phyloP scores from a whole-genome alignment of 805 yeast genomes.

The Saccharomycopsis olivae region DNA sequence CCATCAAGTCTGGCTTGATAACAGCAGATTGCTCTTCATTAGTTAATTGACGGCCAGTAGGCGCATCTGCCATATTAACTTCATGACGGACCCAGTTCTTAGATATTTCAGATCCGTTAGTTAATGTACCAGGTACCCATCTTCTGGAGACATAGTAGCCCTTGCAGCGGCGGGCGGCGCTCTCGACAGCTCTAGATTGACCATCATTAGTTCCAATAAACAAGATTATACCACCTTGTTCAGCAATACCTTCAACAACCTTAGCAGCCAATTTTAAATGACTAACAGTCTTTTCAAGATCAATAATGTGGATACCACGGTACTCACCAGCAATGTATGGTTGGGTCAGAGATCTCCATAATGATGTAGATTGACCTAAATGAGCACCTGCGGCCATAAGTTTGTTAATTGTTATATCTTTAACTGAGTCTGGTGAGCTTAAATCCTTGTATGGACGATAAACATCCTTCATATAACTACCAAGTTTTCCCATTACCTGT shows the following conservation, averaged over 20 bases:
- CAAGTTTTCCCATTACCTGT: conserved; percentile 42
- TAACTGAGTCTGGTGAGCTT: conserved; percentile 43
- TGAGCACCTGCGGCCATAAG: conserved; percentile 91
- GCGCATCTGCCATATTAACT: conserved; percentile 61
- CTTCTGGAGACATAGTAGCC: conserved; percentile 76
- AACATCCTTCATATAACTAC: conserved; percentile 52
- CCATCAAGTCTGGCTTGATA: conserved; percentile 81
- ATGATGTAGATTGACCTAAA: conserved; percentile 77
- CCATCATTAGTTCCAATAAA: conserved; percentile 80
- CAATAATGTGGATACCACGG: conserved; percentile 85
- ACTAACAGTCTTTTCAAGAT: conserved; percentile 71
- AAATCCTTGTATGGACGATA: conserved; percentile 64
- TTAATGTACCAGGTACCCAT: conserved; percentile 94
- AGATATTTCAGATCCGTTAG: conserved; percentile 66
- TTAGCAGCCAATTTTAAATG: conserved; percentile 73
- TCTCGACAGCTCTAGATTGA: conserved; percentile 61
- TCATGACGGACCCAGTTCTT: conserved; percentile 55
- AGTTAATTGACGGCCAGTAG: conserved; percentile 49
- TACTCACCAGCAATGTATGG: conserved; percentile 83
- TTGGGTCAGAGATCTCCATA: conserved; percentile 74
- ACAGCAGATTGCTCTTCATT: conserved; percentile 40
- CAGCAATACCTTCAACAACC: conserved; percentile 74
- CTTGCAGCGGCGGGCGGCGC: conserved; percentile 65
- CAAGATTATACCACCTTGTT: conserved; percentile 74
- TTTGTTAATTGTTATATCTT: conserved; percentile 52